phyloP scores from a whole-genome alignment of 2,329 filamentous ascomycete species.

The Curvularia spicifera region DNA sequence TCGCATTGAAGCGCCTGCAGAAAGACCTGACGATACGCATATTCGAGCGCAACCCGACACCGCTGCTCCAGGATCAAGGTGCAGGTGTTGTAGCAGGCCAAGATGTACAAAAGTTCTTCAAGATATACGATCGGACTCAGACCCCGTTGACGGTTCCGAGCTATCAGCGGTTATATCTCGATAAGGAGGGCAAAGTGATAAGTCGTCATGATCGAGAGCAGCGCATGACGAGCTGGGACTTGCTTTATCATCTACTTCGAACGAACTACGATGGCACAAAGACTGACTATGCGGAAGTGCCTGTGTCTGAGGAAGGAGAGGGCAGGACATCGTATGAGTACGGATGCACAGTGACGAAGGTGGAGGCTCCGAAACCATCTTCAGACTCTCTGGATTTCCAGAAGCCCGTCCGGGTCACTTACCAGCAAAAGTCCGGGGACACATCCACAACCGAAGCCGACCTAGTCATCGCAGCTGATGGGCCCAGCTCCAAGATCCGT shows the following conservation, averaged over 20 bases:
- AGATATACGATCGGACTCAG: conserved; percentile 27
- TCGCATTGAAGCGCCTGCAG: conserved; percentile 32
- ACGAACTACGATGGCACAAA: conserved; percentile 35
- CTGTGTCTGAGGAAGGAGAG: conserved; percentile 18
- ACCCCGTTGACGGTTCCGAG: conserved; percentile 28
- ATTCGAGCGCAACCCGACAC: conserved; percentile 35
- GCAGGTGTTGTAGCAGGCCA: conserved; percentile 34
- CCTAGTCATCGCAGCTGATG: conserved; percentile 36
- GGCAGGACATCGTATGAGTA: conserved; percentile 27
- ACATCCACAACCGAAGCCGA: conserved; percentile 18
- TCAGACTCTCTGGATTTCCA: conserved; percentile 3
- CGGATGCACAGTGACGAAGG: conserved; percentile 23
- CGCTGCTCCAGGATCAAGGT: conserved; percentile 37
- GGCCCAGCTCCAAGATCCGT: conserved; percentile 33
- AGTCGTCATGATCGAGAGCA: conserved; percentile 27
- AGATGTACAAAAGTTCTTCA: conserved; percentile 33
- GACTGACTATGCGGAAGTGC: conserved; percentile 28
- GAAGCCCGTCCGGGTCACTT: conserved; percentile 11
- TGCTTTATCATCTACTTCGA: conserved; percentile 35
- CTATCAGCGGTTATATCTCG: conserved; percentile 30
- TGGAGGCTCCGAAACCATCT: conserved; percentile 15
- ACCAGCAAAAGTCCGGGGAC: conserved; percentile 20
- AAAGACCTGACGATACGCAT: conserved; percentile 33
- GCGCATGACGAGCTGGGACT: conserved; percentile 41
- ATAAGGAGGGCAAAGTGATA: conserved; percentile 28